A percentile compares a stretch with the other conserved stretches of the same genome.
phyloP scores from a whole-genome alignment of 108 stramenopile species.

The Skeletonema menzelii region DNA sequence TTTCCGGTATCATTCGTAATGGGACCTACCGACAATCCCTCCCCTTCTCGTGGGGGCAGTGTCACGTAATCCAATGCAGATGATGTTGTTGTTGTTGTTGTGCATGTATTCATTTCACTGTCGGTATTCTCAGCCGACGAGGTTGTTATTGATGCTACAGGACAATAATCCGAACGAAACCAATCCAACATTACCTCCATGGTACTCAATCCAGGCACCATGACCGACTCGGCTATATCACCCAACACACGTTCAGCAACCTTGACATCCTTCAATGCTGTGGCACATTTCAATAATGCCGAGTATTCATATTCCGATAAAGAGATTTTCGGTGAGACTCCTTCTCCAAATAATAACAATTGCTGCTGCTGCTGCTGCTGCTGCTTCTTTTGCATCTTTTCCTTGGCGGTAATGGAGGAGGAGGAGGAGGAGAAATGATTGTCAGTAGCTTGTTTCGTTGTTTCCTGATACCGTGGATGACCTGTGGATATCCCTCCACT shows the following conservation, averaged over 20 bases:
- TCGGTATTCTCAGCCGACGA: neutral
- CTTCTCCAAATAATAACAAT: constrained; percentile 38
- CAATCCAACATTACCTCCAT: constrained; percentile 61
- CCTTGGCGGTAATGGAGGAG: too few relatives aligned
- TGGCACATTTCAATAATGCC: constrained; percentile 61
- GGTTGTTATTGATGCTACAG: neutral
- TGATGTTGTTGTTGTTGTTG: neutral
- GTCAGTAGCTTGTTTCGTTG: neutral
- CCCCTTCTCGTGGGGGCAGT: constrained; percentile 36
- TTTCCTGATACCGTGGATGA: constrained; percentile 3
- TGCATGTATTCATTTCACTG: neutral
- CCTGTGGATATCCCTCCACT: constrained; percentile 33
- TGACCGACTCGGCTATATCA: constrained; percentile 77
- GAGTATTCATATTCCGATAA: constrained; percentile 74
- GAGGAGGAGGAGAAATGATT: neutral
- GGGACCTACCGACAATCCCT: constrained; percentile 7
- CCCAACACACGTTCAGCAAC: constrained; percentile 69
- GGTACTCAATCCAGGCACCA: constrained; percentile 68
- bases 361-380: neutral
- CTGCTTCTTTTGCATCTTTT: too few relatives aligned
- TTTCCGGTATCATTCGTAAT: constrained; percentile 27
- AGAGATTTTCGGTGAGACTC: constrained; percentile 40
- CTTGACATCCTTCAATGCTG: constrained; percentile 33
- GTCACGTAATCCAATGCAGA: constrained; percentile 37
- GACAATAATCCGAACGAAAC: constrained; percentile 53